Evolutionary conservation across 345 rosid species (phyloP), one percentile per base, ranked within the genome.

Genomic region (Gossypium rotundifolium): DNA sequence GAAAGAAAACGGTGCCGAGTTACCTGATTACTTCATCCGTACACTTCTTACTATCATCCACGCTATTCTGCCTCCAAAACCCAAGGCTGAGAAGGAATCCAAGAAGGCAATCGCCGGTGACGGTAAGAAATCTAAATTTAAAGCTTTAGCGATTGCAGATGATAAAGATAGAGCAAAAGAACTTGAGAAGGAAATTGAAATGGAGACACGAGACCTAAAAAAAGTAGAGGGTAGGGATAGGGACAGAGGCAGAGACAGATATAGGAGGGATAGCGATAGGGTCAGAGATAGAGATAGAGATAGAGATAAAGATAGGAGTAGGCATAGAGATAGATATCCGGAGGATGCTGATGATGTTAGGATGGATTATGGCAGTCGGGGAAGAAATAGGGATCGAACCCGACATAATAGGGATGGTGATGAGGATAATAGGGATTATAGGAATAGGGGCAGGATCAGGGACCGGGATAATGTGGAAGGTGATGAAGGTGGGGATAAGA

Each of bases 11-110:
- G 98, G 93, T 0, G 97, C 96, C 2, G 97, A 92, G 75, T 81
- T 94, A 87, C 97, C 98, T 0, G 98, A 94, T 78, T 94, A 91
- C 78, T 90, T 94, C 73, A 97, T 91, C 1, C 89, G 89, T 0
- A 92, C 98, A 0, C 83, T 94, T 29, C 78, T 92, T 11, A 88
- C 88, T 7, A 88, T 88, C 17, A 94, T 94, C 76, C 98, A 90
- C 73, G 98, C 89, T 54, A 92, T 94, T 75, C 84, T 90, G 60
- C 97, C 98, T 3, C 91, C 90, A 2, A 78, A 79, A 27, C 72
- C 87, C 11, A 83, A 85, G 58, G 77, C 82, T 1, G 85, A 84
- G 76, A 85, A 79, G 79, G 87, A 72, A 4, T 63, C 52, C 17
- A 74, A 58, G 16, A 79, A 69, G 65, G 88, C 81, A 2, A 76